Conservation (phyloP, 169 alveolate genomes). For the Plasmodium adleri region DNA sequence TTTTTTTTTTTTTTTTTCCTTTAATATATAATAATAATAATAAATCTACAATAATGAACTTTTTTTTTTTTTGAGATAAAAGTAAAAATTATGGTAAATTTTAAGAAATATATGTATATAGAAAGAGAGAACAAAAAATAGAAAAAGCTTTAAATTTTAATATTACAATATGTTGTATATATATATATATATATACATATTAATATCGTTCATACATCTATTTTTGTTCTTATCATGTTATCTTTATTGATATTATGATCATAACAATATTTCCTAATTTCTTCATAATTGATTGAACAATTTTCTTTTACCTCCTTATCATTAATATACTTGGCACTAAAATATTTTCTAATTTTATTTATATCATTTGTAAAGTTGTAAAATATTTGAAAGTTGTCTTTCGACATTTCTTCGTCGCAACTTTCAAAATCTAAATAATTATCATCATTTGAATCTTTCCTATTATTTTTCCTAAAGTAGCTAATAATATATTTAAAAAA, state of each 20-base stretch:
- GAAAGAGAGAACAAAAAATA: too few species aligned
- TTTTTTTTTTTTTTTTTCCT: too few species aligned
- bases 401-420: constrained; percentile 70
- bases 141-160: too few species aligned
- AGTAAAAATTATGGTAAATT: too few species aligned
- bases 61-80: too few species aligned
- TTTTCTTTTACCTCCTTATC: constrained; percentile 50
- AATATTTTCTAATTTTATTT: constrained; percentile 47
- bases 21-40: too few species aligned
- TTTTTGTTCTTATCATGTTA: neutral
- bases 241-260: neutral
- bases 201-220: too few species aligned
- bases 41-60: too few species aligned
- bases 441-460: constrained; percentile 14
- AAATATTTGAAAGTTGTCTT: constrained; percentile 50
- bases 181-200: too few species aligned
- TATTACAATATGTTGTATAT: too few species aligned
- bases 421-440: constrained; percentile 57
- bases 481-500: constrained; percentile 53
- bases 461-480: constrained; percentile 25
- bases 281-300: constrained; percentile 66
- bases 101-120: too few species aligned
- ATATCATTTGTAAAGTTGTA: constrained; percentile 43
- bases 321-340: constrained; percentile 28
- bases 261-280: constrained; percentile 48